These are phyloP conservation scores for Aspergillus sp. DNA, from an alignment of 2,329 filamentous ascomycete genomes.

Conservation along the genomic window DNA sequence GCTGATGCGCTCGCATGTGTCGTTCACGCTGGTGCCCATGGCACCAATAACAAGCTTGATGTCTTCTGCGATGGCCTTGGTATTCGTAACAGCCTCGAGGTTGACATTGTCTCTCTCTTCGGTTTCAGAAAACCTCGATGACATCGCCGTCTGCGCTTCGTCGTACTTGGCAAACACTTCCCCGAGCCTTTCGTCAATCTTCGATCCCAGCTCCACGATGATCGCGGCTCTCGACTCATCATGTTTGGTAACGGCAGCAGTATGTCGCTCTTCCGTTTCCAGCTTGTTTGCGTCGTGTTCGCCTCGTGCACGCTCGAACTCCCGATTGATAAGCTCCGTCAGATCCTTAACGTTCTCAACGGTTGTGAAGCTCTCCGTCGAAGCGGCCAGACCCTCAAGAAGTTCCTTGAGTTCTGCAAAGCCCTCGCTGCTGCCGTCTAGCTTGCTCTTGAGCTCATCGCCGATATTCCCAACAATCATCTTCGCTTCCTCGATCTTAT, in stretches of 20 bases:
- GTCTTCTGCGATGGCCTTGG: constrained; percentile 75
- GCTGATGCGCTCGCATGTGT: constrained; percentile 76
- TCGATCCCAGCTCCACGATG: constrained; percentile 44
- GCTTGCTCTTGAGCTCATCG: constrained; percentile 62
- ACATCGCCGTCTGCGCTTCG: constrained; percentile 64
- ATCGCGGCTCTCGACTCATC: constrained; percentile 49
- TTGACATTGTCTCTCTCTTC: constrained; percentile 66
- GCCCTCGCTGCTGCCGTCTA: constrained; percentile 64
- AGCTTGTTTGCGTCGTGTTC: constrained; percentile 71
- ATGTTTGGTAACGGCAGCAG: constrained; percentile 48
- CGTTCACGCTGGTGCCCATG: constrained; percentile 68
- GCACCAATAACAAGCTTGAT: constrained; percentile 78
- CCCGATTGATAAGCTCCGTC: constrained; percentile 65
- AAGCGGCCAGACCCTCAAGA: constrained; percentile 60
- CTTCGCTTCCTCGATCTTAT: constrained; percentile 72
- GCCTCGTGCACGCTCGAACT: constrained; percentile 78
- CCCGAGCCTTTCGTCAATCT: constrained; percentile 67
- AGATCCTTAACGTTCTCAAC: constrained; percentile 60
- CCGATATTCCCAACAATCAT: constrained; percentile 68
- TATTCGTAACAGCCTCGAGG: constrained; percentile 62
- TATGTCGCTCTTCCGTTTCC: constrained; percentile 58
- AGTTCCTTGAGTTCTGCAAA: constrained; percentile 50
- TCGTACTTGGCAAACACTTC: constrained; percentile 83
- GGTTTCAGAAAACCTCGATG: constrained; percentile 62
- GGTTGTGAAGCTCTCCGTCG: constrained; percentile 36